Conservation (phyloP, 345 rosid genomes). For the Citrus hindsii region DNA sequence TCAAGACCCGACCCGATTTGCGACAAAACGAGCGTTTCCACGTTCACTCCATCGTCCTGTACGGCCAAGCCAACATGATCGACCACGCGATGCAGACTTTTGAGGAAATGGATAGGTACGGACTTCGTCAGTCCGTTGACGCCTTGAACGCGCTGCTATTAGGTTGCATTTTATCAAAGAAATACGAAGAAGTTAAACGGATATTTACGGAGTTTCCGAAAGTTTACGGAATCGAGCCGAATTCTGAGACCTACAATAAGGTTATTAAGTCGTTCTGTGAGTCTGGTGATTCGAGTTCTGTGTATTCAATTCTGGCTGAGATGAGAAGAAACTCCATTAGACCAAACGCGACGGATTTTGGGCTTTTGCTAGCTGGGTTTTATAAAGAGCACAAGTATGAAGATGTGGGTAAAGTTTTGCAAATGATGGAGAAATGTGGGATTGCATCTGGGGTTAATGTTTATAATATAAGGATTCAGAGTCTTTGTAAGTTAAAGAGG, state of each 20-base stretch:
- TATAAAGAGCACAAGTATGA: constrained; percentile 68
- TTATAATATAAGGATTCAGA: constrained; percentile 59
- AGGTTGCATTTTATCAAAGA: constrained; percentile 60
- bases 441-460: constrained; percentile 35
- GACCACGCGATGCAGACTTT: constrained; percentile 55
- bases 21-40: constrained; percentile 48
- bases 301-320: constrained; percentile 62
- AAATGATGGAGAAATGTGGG: constrained; percentile 52
- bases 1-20: constrained; percentile 58
- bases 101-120: constrained; percentile 43
- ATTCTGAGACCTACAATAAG: constrained; percentile 56
- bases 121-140: constrained; percentile 43
- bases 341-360: constrained; percentile 52
- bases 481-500: constrained; percentile 61
- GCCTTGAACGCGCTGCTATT: constrained; percentile 63
- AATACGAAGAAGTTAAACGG: constrained; percentile 52
- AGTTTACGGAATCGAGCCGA: constrained; percentile 48
- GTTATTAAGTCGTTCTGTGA: constrained; percentile 69
- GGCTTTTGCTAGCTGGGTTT: constrained; percentile 56
- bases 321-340: constrained; percentile 63
- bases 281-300: constrained; percentile 57
- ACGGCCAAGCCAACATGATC: constrained; percentile 76
- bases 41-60: constrained; percentile 61
- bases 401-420: constrained; percentile 65
- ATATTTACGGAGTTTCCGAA: constrained; percentile 60